Evolutionary conservation across 176 grass and related monocot genomes (phyloP).

Genomic region (Thalia dealbata): DNA sequence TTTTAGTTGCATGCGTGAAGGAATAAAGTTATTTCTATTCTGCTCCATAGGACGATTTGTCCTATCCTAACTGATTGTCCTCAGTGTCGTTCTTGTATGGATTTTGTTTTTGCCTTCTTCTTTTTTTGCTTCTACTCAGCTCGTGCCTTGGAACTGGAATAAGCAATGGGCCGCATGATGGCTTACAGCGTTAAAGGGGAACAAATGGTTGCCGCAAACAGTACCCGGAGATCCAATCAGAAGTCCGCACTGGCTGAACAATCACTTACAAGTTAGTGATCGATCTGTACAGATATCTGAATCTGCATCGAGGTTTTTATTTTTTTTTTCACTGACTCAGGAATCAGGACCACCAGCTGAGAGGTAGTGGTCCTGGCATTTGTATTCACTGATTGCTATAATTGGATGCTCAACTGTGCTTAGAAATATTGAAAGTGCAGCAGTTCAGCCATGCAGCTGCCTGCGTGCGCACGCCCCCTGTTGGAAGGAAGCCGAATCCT

Average conservation of each 20-base stretch:
- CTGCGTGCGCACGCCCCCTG: not conserved
- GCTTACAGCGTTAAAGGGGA: not conserved
- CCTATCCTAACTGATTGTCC: not conserved
- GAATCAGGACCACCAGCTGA: slow-evolving; percentile 3
- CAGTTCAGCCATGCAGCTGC: not conserved
- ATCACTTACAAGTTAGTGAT: not conserved
- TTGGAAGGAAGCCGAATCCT: not conserved
- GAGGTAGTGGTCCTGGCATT: slow-evolving; percentile 12
- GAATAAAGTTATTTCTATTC: too few species aligned
- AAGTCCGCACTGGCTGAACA: not conserved
- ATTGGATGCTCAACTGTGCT: not conserved
- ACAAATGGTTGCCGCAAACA: not conserved
- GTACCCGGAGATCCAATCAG: not conserved
- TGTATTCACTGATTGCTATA: slow-evolving; percentile 9
- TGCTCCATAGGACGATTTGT: not conserved
- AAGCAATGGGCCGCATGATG: not conserved
- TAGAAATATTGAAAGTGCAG: not conserved
- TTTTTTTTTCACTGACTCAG: not conserved
- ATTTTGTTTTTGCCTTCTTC: not conserved
- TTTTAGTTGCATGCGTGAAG: too few species aligned
- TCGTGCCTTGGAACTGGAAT: not conserved
- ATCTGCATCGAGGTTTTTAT: too few species aligned
- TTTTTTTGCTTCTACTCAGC: not conserved
- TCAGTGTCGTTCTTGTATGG: not conserved
- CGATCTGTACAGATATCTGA: too few species aligned